These are phyloP conservation scores for Sporobolus alterniflorus DNA, from an alignment of 202 grass and related monocot species.

Conservation along the genomic window DNA sequence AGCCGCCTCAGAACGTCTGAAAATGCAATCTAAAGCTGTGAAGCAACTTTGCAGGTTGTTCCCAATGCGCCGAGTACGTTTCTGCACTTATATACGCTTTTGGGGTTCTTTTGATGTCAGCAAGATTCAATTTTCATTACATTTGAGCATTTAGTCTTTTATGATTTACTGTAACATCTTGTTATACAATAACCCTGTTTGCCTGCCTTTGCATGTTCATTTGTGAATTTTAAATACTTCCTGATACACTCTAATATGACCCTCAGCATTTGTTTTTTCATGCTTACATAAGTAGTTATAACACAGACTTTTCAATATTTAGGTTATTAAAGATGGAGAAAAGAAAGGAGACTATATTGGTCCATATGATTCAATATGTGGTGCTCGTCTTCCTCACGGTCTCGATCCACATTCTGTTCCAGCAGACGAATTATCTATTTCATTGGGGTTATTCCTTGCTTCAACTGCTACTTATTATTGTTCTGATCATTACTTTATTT, in stretches of 20 bases:
- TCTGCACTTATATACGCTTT: conserved; percentile 11
- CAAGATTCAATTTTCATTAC: conserved; percentile 13
- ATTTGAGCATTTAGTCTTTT: conserved; percentile 20
- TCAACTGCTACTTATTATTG: background rate
- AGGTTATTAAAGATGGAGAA: conserved; percentile 87
- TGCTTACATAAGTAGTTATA: conserved; percentile 32
- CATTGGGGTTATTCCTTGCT: conserved; percentile 77
- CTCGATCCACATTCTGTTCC: conserved; percentile 93
- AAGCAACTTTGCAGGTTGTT: conserved; percentile 95
- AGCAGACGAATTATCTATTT: conserved; percentile 88
- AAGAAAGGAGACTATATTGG: conserved; percentile 77
- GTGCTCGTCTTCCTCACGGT: conserved; percentile 76
- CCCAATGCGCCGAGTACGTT: conserved; percentile 83
- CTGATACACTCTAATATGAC: conserved; percentile 15
- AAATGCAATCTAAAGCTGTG: conserved; percentile 80
- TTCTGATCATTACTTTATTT: background rate
- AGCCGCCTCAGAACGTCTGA: conserved; percentile 65
- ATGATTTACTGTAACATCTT: conserved; percentile 11
- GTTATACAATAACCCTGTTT: background rate
- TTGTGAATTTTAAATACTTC: conserved; percentile 12
- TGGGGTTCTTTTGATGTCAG: background rate
- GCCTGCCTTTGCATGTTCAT: conserved; percentile 1
- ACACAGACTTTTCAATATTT: conserved; percentile 34
- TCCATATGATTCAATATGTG: conserved; percentile 82
- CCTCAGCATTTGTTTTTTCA: background rate